Evolutionary conservation across 2,329 filamentous ascomycete species (phyloP).

Genomic region (Fonsecaea pedrosoi): DNA sequence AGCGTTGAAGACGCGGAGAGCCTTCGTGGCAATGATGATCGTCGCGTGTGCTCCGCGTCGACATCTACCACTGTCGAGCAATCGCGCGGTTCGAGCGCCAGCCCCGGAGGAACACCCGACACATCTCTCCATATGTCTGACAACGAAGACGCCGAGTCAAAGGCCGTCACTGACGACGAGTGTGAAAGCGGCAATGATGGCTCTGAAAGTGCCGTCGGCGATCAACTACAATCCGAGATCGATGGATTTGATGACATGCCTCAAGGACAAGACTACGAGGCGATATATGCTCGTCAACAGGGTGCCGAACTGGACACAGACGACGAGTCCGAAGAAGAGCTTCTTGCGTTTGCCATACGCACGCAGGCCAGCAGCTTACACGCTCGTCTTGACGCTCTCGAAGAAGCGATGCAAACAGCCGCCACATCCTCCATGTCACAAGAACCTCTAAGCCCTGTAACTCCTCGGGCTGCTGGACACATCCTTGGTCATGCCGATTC

Average conservation of each 20-base stretch:
- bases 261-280: not conserved
- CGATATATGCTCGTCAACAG: not conserved
- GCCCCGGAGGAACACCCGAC: not conserved
- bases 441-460: not conserved
- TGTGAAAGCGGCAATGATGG: not conserved
- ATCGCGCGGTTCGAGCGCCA: not conserved
- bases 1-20: not conserved
- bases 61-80: not conserved
- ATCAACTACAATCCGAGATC: not conserved
- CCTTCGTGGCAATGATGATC: not conserved
- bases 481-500: not conserved
- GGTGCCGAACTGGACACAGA: too few relatives aligned
- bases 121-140: not conserved
- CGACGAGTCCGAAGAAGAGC: not conserved
- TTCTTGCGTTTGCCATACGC: not conserved
- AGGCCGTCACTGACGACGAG: not conserved
- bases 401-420: not conserved
- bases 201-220: not conserved
- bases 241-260: not conserved
- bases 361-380: not conserved
- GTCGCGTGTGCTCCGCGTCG: conserved; percentile 7
- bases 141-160: conserved; percentile 7
- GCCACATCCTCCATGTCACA: not conserved
- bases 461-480: not conserved
- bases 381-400: not conserved